phyloP scores from a whole-genome alignment of 2,329 filamentous ascomycete genomes.

The Fusarium sp. region DNA sequence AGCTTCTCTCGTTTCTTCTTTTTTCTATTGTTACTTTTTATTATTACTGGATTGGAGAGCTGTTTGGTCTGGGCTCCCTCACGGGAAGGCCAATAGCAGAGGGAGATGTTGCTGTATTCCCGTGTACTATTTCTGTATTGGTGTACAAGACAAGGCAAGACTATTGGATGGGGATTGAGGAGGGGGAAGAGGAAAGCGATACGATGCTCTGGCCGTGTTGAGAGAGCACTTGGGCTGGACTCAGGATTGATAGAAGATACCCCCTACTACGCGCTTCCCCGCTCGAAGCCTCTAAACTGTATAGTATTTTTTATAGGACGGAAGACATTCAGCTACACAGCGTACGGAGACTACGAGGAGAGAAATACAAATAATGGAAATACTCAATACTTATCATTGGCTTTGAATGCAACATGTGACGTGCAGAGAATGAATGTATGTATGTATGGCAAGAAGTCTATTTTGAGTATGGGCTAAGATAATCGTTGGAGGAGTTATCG shows the following conservation, averaged over 20 bases:
- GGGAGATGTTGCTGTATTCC: slow-evolving; percentile 32
- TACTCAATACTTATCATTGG: slow-evolving; percentile 3
- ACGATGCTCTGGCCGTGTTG: slow-evolving; percentile 37
- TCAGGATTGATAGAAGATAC: slow-evolving; percentile 51
- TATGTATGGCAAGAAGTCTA: slow-evolving; percentile 7
- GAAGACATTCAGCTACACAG: slow-evolving; percentile 45
- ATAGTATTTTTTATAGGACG: slow-evolving; percentile 43
- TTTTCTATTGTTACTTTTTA: slow-evolving; percentile 25
- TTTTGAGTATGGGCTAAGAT: slow-evolving; percentile 2
- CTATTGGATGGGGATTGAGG: slow-evolving; percentile 35
- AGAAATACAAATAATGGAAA: slow-evolving; percentile 33
- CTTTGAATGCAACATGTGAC: not conserved
- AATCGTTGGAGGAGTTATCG: not conserved
- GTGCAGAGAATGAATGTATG: not conserved
- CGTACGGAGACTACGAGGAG: slow-evolving; percentile 30
- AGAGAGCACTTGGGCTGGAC: slow-evolving; percentile 49
- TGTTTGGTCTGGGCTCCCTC: slow-evolving; percentile 37
- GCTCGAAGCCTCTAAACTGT: slow-evolving; percentile 44
- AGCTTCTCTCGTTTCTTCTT: slow-evolving; percentile 34
- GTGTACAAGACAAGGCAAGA: slow-evolving; percentile 47
- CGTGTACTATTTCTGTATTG: slow-evolving; percentile 43
- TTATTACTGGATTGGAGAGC: slow-evolving; percentile 10
- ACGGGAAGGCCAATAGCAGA: slow-evolving; percentile 35
- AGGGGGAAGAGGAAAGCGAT: slow-evolving; percentile 32
- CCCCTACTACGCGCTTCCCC: slow-evolving; percentile 41